Evolutionary conservation across 2,329 filamentous ascomycete species (phyloP).

Genomic region (Ophiostoma ulmi): DNA sequence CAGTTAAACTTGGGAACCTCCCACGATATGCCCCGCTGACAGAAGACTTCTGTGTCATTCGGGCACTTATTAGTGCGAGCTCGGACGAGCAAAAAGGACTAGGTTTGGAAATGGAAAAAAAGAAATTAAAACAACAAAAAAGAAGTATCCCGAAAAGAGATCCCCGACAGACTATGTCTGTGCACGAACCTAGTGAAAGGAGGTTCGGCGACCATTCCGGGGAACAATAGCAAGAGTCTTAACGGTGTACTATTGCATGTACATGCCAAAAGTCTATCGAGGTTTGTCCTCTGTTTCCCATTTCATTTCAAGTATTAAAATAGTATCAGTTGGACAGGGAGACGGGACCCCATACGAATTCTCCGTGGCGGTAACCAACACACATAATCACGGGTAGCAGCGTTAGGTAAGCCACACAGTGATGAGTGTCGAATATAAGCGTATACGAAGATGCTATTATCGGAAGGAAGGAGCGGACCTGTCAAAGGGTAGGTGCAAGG

Average conservation of each 20-base stretch:
- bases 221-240: not conserved
- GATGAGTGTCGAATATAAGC: not conserved
- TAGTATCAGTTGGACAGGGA: too few species aligned
- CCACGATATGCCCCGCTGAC: not conserved
- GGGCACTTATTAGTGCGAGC: not conserved
- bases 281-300: too few species aligned
- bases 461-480: not conserved
- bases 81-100: not conserved
- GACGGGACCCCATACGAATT: not conserved
- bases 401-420: not conserved
- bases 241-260: not conserved
- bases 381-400: not conserved
- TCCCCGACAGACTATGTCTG: not conserved
- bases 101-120: not conserved
- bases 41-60: not conserved
- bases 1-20: too few species aligned
- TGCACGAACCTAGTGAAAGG: not conserved
- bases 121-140: not conserved
- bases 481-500: not conserved
- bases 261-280: not conserved
- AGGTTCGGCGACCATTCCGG: slow-evolving; percentile 10
- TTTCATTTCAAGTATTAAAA: too few species aligned
- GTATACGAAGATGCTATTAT: not conserved
- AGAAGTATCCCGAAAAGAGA: not conserved
- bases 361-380: not conserved